A percentile compares a stretch with the other conserved stretches of the same genome.
These are phyloP conservation scores for Hypoxylon cercidicola DNA, from an alignment of 495 filamentous ascomycete species.

Conservation along the genomic window DNA sequence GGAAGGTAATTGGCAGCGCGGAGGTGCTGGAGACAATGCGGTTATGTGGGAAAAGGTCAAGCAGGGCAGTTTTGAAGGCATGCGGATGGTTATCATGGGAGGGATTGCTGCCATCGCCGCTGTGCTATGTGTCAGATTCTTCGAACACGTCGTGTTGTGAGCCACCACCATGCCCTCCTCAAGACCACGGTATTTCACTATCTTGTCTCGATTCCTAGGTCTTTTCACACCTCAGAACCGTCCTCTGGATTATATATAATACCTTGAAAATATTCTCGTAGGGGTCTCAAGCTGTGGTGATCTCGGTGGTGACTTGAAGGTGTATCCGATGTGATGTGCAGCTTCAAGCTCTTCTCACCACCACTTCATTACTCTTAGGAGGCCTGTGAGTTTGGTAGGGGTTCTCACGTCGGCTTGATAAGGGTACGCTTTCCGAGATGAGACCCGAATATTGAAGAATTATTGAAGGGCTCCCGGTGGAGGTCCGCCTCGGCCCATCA, in stretches of 20 bases:
- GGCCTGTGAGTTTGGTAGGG: too few relatives aligned
- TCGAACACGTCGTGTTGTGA: constrained; percentile 53
- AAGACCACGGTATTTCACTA: neutral
- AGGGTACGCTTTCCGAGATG: neutral
- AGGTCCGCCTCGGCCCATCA: constrained; percentile 26
- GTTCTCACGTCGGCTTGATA: neutral
- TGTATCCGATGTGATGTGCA: neutral
- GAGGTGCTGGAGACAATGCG: constrained; percentile 36
- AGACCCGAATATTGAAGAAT: neutral
- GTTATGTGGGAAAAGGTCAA: constrained; percentile 34
- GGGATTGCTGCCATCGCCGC: constrained; percentile 72
- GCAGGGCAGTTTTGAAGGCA: constrained; percentile 52
- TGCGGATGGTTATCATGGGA: constrained; percentile 74
- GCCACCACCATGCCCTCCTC: neutral
- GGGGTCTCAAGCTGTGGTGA: constrained; percentile 3
- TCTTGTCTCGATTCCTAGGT: neutral
- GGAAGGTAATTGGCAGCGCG: constrained; percentile 40
- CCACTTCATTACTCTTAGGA: too few relatives aligned
- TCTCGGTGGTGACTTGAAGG: neutral
- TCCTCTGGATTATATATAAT: neutral
- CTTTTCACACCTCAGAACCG: neutral
- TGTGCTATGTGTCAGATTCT: constrained; percentile 70
- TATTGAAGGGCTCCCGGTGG: constrained; percentile 24
- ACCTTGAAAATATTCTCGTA: neutral
- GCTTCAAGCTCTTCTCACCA: neutral